phyloP scores from a whole-genome alignment of 805 yeast genomes.

The Myxozyma mucilagina region DNA sequence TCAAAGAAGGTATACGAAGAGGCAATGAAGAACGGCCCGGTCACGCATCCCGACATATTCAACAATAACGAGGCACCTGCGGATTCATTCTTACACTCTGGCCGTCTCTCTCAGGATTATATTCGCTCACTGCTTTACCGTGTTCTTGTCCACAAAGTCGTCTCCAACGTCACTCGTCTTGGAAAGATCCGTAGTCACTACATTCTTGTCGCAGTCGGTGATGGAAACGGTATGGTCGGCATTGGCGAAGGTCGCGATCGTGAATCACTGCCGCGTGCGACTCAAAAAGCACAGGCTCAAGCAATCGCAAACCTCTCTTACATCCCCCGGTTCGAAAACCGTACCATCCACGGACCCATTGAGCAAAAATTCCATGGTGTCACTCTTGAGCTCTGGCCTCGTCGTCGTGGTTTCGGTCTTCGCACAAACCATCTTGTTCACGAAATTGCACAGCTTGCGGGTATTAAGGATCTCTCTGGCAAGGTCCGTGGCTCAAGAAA shows the following conservation, averaged over 20 bases:
- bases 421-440: slow-evolving; percentile 87
- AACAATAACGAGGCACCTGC: neutral
- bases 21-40: neutral
- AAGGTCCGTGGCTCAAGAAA: slow-evolving; percentile 84
- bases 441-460: slow-evolving; percentile 89
- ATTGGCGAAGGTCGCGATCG: slow-evolving; percentile 92
- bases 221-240: slow-evolving; percentile 89
- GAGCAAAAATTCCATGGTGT: slow-evolving; percentile 86
- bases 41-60: neutral
- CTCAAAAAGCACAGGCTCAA: slow-evolving; percentile 85
- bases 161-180: slow-evolving; percentile 86
- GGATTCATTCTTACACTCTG: neutral
- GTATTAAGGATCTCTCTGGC: slow-evolving; percentile 89
- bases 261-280: slow-evolving; percentile 71
- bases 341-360: slow-evolving; percentile 85
- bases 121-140: neutral
- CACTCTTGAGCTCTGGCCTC: slow-evolving; percentile 73
- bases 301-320: slow-evolving; percentile 82
- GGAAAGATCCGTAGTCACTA: slow-evolving; percentile 85
- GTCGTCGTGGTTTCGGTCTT: slow-evolving; percentile 67
- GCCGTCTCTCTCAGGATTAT: slow-evolving; percentile 9
- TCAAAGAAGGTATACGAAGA: neutral
- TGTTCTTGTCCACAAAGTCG: slow-evolving; percentile 52
- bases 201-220: slow-evolving; percentile 87
- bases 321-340: slow-evolving; percentile 83